Base-by-base conservation (phyloP, 805 yeast genomes). In the Yarrowia bubula region DNA sequence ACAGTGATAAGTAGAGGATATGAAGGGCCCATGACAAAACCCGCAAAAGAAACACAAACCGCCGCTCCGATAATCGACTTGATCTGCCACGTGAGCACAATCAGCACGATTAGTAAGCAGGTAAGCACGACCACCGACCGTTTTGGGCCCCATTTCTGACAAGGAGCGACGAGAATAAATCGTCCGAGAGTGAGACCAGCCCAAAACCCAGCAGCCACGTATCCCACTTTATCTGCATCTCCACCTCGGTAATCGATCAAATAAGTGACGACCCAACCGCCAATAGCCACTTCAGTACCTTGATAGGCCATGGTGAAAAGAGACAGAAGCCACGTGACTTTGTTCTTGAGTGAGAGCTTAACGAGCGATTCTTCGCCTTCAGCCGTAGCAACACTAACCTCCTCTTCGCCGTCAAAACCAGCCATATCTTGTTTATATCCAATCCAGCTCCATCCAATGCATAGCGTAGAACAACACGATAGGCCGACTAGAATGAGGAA, bases 1-100 rank as follows among this genome's bases (percentile, higher is more conserved):
- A 87, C 82, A 13, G 88, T 83, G 60, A 88, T 84, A 0, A 89
- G 83, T 7, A 92, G 86, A 0, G 96, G 92, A 74, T 86, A 88
- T 39, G 84, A 76, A 1, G 92, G 92, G 0, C 92, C 93, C 42
- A 86, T 81, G 69, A 81, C 82, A 2, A 85, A 71, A 1, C 92
- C 93, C 32, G 83, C 78, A 0, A 81, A 64, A 5, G 86, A 75
- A 15, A 75, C 79, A 60, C 78, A 76, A 1, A 82, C 75, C 4
- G 84, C 84, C 35, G 83, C 83, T 2, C 73, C 70, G 69, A 39
- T 69, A 70, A 35, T 67, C 18, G 50, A 65, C 31, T 17, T 67
- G 33, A 28, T 74, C 75, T 6, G 71, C 68, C n/a, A 87, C 72
- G 17, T 78, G 71, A 14, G 73, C 11, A 55, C 17, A 8, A 55